phyloP scores from a whole-genome alignment of 306 rosid genomes.

The Elaeagnus macrophylla region DNA sequence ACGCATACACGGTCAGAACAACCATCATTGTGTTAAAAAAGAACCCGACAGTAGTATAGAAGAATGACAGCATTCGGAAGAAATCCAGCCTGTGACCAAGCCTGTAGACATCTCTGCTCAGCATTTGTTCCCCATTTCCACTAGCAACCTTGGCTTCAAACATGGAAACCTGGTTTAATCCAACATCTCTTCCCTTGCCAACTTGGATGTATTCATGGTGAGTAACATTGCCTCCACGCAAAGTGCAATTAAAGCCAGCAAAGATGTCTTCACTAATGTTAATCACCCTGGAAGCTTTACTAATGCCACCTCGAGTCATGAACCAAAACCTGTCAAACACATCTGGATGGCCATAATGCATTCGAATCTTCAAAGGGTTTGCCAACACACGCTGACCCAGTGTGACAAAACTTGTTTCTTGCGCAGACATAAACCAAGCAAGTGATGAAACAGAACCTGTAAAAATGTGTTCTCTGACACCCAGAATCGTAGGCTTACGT shows the following conservation, averaged over 20 bases:
- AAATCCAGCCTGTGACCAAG: conserved; percentile 81
- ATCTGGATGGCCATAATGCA: conserved; percentile 98
- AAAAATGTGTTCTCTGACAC: conserved; percentile 81
- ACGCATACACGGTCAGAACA: conserved; percentile 67
- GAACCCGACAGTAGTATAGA: conserved; percentile 80
- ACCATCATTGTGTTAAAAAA: conserved; percentile 71
- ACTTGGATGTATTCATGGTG: conserved; percentile 92
- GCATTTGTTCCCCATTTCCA: conserved; percentile 85
- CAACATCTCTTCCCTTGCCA: conserved; percentile 92
- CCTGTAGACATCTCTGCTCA: conserved; percentile 76
- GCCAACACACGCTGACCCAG: conserved; percentile 85
- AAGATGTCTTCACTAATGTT: conserved; percentile 89
- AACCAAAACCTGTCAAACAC: conserved; percentile 85
- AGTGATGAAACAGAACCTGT: conserved; percentile 92
- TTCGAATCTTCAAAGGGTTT: conserved; percentile 67
- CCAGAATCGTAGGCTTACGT: conserved; percentile 73
- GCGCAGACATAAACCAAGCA: conserved; percentile 96
- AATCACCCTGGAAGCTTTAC: conserved; percentile 87
- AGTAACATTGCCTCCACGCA: conserved; percentile 77
- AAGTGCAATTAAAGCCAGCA: conserved; percentile 79
- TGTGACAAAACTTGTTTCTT: conserved; percentile 85
- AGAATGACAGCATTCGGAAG: conserved; percentile 74
- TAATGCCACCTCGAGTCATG: conserved; percentile 80
- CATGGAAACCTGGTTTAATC: conserved; percentile 77
- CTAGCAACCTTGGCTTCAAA: conserved; percentile 92